Percentiles rank a stretch among this genome's conserved stretches.
phyloP scores from a whole-genome alignment of 73 alveolate genomes.

The Tetrahymena borealis region DNA sequence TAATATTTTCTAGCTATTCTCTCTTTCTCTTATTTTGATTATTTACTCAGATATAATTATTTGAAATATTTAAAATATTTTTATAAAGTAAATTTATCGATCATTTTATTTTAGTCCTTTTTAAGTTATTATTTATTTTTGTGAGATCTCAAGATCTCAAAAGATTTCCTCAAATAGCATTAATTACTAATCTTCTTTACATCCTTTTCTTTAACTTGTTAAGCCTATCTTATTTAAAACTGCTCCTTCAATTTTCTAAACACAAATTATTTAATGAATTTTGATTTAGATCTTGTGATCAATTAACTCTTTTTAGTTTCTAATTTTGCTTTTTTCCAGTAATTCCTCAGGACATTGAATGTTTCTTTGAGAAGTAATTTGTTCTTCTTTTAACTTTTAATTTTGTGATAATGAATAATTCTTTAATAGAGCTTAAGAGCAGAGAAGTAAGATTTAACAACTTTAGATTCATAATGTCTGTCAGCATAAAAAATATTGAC shows the following conservation, averaged over 20 bases:
- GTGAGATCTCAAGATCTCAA: not conserved
- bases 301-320: not conserved
- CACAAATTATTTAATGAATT: not conserved
- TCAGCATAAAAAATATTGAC: not conserved
- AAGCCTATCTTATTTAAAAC: not conserved
- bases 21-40: not conserved
- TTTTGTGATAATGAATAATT: not conserved
- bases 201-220: not conserved
- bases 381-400: not conserved
- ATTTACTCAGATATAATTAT: not conserved
- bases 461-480: not conserved
- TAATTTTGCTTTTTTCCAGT: not conserved
- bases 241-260: not conserved
- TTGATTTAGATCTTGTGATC: not conserved
- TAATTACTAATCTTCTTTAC: not conserved
- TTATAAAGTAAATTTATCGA: not conserved
- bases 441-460: not conserved
- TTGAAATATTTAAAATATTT: not conserved
- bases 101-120: not conserved
- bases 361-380: not conserved
- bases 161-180: not conserved
- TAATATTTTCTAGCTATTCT: not conserved
- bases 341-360: not conserved
- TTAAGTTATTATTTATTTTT: not conserved
- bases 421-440: not conserved